Evolutionary conservation across 768 basidiomycete genomes (phyloP).

Genomic region (Xerocomus brunneocitrinus): DNA sequence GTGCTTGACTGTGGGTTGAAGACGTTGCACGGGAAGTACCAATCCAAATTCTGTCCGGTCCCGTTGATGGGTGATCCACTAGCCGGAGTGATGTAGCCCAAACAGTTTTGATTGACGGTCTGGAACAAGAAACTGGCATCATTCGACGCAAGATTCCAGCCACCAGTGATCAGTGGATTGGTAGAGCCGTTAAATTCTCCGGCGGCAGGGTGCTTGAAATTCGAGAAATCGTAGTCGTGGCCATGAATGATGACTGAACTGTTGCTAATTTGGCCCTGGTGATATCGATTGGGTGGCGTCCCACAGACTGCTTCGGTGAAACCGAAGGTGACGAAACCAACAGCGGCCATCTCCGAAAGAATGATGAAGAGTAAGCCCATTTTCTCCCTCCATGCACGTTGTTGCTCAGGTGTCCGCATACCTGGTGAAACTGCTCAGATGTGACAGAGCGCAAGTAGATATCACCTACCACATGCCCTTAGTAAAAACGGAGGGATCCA

Average conservation of each 20-base stretch:
- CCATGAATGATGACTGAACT: conserved; percentile 92
- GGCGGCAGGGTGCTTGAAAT: conserved; percentile 78
- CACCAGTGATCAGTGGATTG: conserved; percentile 78
- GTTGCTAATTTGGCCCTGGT: conserved; percentile 70
- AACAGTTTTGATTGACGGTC: conserved; percentile 80
- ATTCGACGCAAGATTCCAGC: conserved; percentile 76
- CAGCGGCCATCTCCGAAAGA: conserved; percentile 77
- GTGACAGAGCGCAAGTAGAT: neutral
- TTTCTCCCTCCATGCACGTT: conserved; percentile 98
- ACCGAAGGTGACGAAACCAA: conserved; percentile 98
- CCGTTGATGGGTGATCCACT: conserved; percentile 67
- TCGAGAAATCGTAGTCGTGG: conserved; percentile 85
- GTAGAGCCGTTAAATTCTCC: conserved; percentile 68
- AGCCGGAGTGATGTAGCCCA: conserved; percentile 69
- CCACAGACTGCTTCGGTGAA: conserved; percentile 95
- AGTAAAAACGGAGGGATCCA: conserved; percentile 80
- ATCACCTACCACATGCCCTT: conserved; percentile 65
- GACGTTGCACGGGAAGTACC: conserved; percentile 98
- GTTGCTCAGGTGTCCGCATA: conserved; percentile 85
- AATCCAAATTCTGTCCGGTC: conserved; percentile 60
- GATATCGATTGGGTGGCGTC: conserved; percentile 76
- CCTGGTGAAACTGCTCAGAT: conserved; percentile 42
- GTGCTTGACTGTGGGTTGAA: conserved; percentile 65
- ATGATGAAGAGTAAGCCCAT: conserved; percentile 88
- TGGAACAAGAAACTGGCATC: conserved; percentile 97